Base-by-base conservation (phyloP, 257 asterid species). In the Anisodus acutangulus region DNA sequence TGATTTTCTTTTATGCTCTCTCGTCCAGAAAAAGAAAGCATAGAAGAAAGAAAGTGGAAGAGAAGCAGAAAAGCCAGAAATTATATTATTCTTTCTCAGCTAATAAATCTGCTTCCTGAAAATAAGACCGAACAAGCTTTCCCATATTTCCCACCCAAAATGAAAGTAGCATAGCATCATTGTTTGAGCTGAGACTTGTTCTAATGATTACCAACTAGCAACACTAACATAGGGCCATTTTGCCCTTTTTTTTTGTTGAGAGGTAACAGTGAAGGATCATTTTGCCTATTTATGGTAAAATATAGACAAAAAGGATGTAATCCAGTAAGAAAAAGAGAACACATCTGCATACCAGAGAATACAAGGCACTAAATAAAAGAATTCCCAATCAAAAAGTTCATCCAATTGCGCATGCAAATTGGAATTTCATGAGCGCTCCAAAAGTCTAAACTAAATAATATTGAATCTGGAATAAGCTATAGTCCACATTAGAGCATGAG, bases 61-160 rank as follows among this genome's bases (percentile, higher is more conserved):
- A 76, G 43, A 76, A 74, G 81, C 45, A 71, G 45, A 74, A 26
- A 74, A 26, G 62, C 6, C 54, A 47, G 43, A 74, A 19, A 49
- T 74, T 22, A 76, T 76, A 53, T 76, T 26, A 13, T 51, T 76
- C 63, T 13, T 26, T 76, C 81, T 51, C 12, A 74, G 81, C 45
- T 49, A 74, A 3, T 74, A 22, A 74, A 74, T 49, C 60, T n/a
- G 71, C 80, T 71, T 72, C 60, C 59, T 19, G 41, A 22, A 49
- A 49, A 74, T 74, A 74, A 74, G 16, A 45, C 16, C n/a, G 0
- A 8, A 53, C 63, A 31, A 26, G 22, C 62, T 12, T 76, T 76
- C 12, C 12, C 81, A 13, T 76, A 59, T 10, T 19, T 3, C 57
- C 43, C 62, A 74, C 6, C 81, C 13, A 51, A 51, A 76, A 51